Evolutionary conservation across 2,329 filamentous ascomycete species (phyloP), one percentile per base, ranked within the genome.

Genomic region (Pezizomycotina sp.): DNA sequence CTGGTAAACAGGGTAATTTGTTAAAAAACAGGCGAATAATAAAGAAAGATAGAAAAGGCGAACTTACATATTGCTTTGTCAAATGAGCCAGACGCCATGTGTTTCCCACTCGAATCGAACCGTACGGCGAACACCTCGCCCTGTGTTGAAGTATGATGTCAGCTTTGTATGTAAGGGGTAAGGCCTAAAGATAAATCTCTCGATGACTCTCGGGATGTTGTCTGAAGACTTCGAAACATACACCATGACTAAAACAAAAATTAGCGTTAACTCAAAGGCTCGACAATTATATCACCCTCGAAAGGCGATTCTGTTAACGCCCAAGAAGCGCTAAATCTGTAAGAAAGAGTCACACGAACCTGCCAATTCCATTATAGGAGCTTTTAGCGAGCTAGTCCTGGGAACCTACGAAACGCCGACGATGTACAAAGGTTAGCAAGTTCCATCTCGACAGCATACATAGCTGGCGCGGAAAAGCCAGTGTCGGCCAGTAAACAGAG

Each of bases 11-110:
- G 30, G 15, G 9, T 19, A 4, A 7, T 10, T 28, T 10, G 14
- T 18, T 23, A 21, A n/a, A 5, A 15, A 10, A n/a, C 6, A 8
- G n/a, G 29, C 21, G 20, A 24, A 6, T 15, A 27, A n/a, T n/a
- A n/a, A n/a, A n/a, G n/a, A 14, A 19, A 13, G 10, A 6, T 27
- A 16, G 27, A 16, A 31, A 21, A 20, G 6, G 14, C 21, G 4
- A 15, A 61, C 76, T 40, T 62, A 91, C 81, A 65, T 50, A 98
- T 89, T 40, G 74, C 80, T 51, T 84, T 71, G 55, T 98, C 89
- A 80, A 93, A 92, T 8, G 82, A 89, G 6, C 82, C 86, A 1
- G 89, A 95, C 26, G 89, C 89, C 50, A 95, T 89, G 47, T 82
- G 66, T 46, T 83, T 77, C 27, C 84, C 86, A 2, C 77, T 77